These are phyloP conservation scores for Prunus persica DNA, from an alignment of 306 rosid genomes.

Conservation along the genomic window DNA sequence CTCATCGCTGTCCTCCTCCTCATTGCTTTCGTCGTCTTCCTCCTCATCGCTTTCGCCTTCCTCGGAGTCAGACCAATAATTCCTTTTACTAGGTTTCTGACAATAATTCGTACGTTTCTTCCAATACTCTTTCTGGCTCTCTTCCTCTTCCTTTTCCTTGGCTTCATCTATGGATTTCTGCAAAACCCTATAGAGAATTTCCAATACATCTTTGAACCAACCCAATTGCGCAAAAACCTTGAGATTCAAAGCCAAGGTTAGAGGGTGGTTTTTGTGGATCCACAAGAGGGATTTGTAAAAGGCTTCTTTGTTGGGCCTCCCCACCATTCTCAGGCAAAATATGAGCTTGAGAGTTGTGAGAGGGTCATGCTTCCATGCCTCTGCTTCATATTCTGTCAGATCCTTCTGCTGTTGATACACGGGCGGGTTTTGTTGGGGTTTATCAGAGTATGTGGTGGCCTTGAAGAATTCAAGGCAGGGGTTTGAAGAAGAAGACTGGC, in stretches of 20 bases:
- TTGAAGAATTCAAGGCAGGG: background rate
- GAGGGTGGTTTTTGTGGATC: conserved; percentile 6
- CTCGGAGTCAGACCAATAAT: background rate
- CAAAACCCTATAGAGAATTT: conserved; percentile 1
- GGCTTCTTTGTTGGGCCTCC: background rate
- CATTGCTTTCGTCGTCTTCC: background rate
- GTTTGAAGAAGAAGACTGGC: background rate
- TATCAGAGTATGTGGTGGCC: background rate
- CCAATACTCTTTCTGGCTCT: background rate
- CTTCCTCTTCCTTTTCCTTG: background rate
- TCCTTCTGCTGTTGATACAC: background rate
- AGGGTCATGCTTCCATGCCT: background rate
- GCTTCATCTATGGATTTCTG: background rate
- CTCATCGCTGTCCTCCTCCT: background rate
- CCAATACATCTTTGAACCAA: background rate
- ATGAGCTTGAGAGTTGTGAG: background rate
- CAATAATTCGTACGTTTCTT: no score
- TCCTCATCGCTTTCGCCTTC: background rate
- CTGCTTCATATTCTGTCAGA: background rate
- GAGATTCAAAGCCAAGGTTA: background rate
- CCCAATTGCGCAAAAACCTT: background rate
- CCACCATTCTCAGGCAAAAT: background rate
- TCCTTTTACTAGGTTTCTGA: background rate
- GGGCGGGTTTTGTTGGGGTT: no score
- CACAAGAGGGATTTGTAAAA: background rate